Evolutionary conservation across 495 filamentous ascomycete genomes (phyloP).

Genomic region (Aspergillus nidulans): DNA sequence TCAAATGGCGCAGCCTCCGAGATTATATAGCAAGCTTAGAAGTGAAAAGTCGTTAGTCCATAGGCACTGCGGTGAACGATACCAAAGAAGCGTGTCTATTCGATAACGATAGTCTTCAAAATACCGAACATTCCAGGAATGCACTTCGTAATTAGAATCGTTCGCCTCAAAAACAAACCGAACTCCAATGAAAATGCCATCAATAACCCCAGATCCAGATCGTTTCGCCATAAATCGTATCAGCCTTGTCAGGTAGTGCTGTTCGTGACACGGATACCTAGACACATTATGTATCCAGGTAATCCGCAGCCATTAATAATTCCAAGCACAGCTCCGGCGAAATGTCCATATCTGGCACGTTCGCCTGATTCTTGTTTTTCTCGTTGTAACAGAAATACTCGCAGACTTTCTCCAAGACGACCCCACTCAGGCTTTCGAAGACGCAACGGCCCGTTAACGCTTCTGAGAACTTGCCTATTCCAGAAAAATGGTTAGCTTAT

Average conservation of each 20-base stretch:
- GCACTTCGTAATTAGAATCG: not conserved
- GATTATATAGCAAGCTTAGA: not conserved
- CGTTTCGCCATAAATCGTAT: not conserved
- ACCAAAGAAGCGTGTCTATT: slow-evolving; percentile 1
- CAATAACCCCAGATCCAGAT: not conserved
- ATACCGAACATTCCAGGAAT: not conserved
- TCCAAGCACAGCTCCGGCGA: slow-evolving; percentile 73
- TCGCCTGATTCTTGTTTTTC: slow-evolving; percentile 66
- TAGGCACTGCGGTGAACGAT: not conserved
- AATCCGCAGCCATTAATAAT: slow-evolving; percentile 79
- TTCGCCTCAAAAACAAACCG: not conserved
- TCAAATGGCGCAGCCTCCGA: not conserved
- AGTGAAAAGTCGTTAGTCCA: not conserved
- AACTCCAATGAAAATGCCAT: not conserved
- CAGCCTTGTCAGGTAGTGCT: not conserved
- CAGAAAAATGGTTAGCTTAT: not conserved
- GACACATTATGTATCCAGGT: slow-evolving; percentile 48
- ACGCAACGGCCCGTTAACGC: slow-evolving; percentile 58
- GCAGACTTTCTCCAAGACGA: slow-evolving; percentile 83
- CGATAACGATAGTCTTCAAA: not conserved
- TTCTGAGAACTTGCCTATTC: slow-evolving; percentile 66
- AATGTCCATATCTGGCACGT: slow-evolving; percentile 89
- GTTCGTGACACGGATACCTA: not conserved
- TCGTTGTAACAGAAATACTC: slow-evolving; percentile 91
- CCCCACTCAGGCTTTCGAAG: slow-evolving; percentile 72